phyloP scores from a whole-genome alignment of 1,139 yeast species.

The Yamadazyma dendronema region DNA sequence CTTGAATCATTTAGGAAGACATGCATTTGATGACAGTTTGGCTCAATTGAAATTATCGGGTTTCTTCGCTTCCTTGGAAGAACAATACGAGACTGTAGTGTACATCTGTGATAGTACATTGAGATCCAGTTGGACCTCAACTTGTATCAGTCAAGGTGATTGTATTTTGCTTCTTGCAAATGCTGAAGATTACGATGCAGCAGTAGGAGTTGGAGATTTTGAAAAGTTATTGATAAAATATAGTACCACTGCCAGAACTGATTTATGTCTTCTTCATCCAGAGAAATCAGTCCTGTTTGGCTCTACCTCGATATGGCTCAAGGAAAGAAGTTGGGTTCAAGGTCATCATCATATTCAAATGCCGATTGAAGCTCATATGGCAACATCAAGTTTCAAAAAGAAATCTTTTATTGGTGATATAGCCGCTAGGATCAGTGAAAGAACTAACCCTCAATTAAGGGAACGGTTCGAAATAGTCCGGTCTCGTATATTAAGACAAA shows the following conservation, averaged over 20 bases:
- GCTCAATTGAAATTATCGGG: conserved; percentile 85
- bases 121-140: conserved; percentile 85
- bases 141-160: conserved; percentile 94
- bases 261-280: conserved; percentile 78
- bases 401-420: conserved; percentile 32
- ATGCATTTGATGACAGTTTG: conserved; percentile 83
- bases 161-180: conserved; percentile 75
- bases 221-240: conserved; percentile 73
- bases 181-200: conserved; percentile 58
- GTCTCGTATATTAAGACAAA: conserved; percentile 23
- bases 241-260: conserved; percentile 86
- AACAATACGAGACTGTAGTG: conserved; percentile 78
- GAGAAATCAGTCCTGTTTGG: conserved; percentile 85
- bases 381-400: conserved; percentile 14
- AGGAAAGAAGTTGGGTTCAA: conserved; percentile 84
- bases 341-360: conserved; percentile 88
- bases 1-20: conserved; percentile 77
- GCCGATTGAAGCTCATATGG: conserved; percentile 29
- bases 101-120: conserved; percentile 86
- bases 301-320: conserved; percentile 80
- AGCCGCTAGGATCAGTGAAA: conserved; percentile 36
- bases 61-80: conserved; percentile 88
- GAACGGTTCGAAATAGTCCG: conserved; percentile 33
- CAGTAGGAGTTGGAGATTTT: conserved; percentile 78
- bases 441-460: conserved; percentile 35